Base-by-base conservation (phyloP, 768 basidiomycete genomes). In the Psilocybe sp. region DNA sequence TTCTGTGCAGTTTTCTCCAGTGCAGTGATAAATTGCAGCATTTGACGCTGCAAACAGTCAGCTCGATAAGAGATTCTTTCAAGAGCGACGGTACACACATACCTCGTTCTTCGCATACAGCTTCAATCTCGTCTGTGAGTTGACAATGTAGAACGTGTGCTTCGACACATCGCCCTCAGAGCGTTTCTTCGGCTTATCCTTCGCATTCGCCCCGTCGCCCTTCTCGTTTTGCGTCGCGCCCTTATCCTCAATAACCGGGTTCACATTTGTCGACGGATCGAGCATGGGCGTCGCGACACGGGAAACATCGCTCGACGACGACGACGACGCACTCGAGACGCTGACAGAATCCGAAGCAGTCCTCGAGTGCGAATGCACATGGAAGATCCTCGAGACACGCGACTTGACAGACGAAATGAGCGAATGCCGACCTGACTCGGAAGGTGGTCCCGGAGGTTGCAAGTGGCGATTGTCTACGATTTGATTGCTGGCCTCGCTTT, bases 11-110 rank as follows among this genome's bases (percentile, higher is more conserved):
- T 85, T 51, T 84, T 83, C 63, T 98, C 89, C 50, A 99, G 71
- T 0, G 90, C 89, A 6, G 93, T 89, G 43, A 98, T 93, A 82
- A 93, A 98, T 65, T 99, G 96, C 49, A 92, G 73, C 92, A 98
- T 97, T 76, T 97, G 93, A 15, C 96, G 81, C 89, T 91, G 55
- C 3, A 39, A 18, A 39, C 43, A 43, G 19, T 18, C 13, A 35
- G 33, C 1, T 6, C 19, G 31, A 15, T 40, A 32, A 48, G 38
- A 37, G 31, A 51, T 31, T 32, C 41, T 12, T 23, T 36, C 28
- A 15, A 8, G 40, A 46, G 18, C 20, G 45, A 9, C 34, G 10
- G 11, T 14, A 18, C 31, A 37, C 28, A 12, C 55, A 34, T 40
- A 89, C 91, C 71, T 97, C 91, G 63, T 87, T 96, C 62, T 84